Conservation (phyloP, 148 eudicot genomes). For the Salicornia ramosissima region DNA sequence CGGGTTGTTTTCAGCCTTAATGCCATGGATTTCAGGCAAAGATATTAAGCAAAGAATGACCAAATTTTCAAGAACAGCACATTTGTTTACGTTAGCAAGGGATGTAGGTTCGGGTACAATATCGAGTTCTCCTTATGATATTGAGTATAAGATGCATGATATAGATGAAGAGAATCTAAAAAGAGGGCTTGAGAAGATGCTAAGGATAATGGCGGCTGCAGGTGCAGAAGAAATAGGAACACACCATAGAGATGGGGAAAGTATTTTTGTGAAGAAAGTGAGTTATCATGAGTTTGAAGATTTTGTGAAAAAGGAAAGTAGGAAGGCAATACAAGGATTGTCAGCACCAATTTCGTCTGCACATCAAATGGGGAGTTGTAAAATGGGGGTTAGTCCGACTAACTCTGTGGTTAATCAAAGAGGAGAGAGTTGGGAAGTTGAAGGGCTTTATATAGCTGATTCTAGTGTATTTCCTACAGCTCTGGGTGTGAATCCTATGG, state of each 20-base stretch:
- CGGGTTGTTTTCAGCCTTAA: slow-evolving; percentile 50
- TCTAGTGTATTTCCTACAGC: slow-evolving; percentile 81
- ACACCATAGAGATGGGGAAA: slow-evolving; percentile 40
- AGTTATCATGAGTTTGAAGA: slow-evolving; percentile 47
- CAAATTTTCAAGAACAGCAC: slow-evolving; percentile 67
- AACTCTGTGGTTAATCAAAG: slow-evolving; percentile 49
- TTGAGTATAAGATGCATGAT: slow-evolving; percentile 35
- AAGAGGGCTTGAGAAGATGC: slow-evolving; percentile 42
- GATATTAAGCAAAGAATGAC: slow-evolving; percentile 48
- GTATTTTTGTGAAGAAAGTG: slow-evolving; percentile 37
- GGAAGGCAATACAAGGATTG: slow-evolving; percentile 26
- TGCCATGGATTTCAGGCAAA: slow-evolving; percentile 59
- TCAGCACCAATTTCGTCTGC: slow-evolving; percentile 53
- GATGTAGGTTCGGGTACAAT: slow-evolving; percentile 54
- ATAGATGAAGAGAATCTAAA: slow-evolving; percentile 38
- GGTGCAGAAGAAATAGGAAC: slow-evolving; percentile 86
- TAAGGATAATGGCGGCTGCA: slow-evolving; percentile 69
- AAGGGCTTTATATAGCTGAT: slow-evolving; percentile 65
- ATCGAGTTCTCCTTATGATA: slow-evolving; percentile 20
- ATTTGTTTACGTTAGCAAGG: slow-evolving; percentile 55
- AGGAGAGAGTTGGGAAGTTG: slow-evolving; percentile 81
- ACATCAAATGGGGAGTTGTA: slow-evolving; percentile 82
- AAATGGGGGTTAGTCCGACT: slow-evolving; percentile 51
- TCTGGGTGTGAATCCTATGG: slow-evolving; percentile 85
- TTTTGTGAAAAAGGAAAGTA: slow-evolving; percentile 58